Percentiles rank a stretch among this genome's conserved stretches.
These are phyloP conservation scores for Ramicandelaber brevisporus DNA, from an alignment of 192 early-diverging fungal species.

Conservation along the genomic window DNA sequence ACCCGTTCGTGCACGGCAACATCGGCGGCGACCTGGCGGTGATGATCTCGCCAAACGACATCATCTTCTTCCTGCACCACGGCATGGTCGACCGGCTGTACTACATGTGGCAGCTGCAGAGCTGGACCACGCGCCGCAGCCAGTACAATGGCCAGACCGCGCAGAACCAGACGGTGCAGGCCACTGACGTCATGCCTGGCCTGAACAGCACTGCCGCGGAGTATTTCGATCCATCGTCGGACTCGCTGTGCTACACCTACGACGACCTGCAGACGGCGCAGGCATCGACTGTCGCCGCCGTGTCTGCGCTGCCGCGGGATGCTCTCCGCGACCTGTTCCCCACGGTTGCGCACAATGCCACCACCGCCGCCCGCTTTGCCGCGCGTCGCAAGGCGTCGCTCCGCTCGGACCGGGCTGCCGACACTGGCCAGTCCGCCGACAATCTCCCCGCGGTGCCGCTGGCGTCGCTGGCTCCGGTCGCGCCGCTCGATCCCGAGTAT, in stretches of 20 bases:
- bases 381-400: too few species aligned
- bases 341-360: too few species aligned
- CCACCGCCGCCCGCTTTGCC: too few species aligned
- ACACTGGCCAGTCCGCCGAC: too few species aligned
- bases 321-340: too few species aligned
- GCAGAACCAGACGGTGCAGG: conserved; percentile 6
- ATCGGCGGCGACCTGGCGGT: conserved; percentile 3
- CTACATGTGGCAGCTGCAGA: conserved; percentile 7
- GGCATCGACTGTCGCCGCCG: too few species aligned
- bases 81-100: conserved; percentile 14
- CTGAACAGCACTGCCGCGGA: conserved; percentile 12
- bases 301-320: too few species aligned
- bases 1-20: conserved; percentile 2
- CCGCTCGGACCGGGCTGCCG: too few species aligned
- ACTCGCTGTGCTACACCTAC: conserved; percentile 18
- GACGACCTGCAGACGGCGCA: conserved; percentile 14
- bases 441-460: too few species aligned
- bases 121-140: conserved; percentile 5
- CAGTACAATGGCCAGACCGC: conserved; percentile 11
- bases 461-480: too few species aligned
- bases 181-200: conserved; percentile 12
- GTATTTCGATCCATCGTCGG: conserved; percentile 9
- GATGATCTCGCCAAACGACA: conserved; percentile 5
- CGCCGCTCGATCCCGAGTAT: too few species aligned
- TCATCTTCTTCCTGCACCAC: conserved; percentile 21